A percentile compares a stretch with the other conserved stretches of the same genome.
Conservation (phyloP, 805 yeast species). For the Kazachstania martiniae region DNA sequence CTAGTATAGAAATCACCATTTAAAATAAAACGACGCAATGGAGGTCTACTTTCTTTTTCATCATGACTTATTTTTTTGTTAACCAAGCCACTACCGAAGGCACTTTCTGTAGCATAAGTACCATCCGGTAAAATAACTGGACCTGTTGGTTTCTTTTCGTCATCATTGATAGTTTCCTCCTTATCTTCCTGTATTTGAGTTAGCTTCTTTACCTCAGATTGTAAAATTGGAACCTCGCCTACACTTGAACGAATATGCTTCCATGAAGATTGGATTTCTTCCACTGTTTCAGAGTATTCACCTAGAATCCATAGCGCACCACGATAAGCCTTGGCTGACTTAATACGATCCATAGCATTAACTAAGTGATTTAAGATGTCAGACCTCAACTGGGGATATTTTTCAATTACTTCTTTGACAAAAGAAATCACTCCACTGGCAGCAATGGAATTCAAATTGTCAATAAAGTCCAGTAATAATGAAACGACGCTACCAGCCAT, state of each 20-base stretch:
- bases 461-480: constrained; percentile 71
- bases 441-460: constrained; percentile 73
- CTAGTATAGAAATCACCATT: constrained; percentile 88
- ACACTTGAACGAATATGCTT: constrained; percentile 67
- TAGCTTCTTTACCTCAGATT: constrained; percentile 48
- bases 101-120: constrained; percentile 90
- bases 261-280: constrained; percentile 77
- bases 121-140: constrained; percentile 97
- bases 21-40: constrained; percentile 70
- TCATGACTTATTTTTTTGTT: constrained; percentile 61
- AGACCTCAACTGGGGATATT: constrained; percentile 69
- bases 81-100: constrained; percentile 78
- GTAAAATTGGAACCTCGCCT: constrained; percentile 86
- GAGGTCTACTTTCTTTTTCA: constrained; percentile 44
- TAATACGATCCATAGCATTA: constrained; percentile 49
- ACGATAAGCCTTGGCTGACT: constrained; percentile 83
- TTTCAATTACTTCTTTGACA: constrained; percentile 88
- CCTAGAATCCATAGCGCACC: constrained; percentile 95
- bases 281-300: constrained; percentile 68
- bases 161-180: constrained; percentile 21
- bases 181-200: constrained; percentile 29
- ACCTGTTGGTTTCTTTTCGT: constrained; percentile 33
- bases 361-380: constrained; percentile 56
- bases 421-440: constrained; percentile 87
- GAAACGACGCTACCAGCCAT: constrained; percentile 89